Base-by-base conservation (phyloP, 768 basidiomycete genomes). In the Collybiopsis confluens region DNA sequence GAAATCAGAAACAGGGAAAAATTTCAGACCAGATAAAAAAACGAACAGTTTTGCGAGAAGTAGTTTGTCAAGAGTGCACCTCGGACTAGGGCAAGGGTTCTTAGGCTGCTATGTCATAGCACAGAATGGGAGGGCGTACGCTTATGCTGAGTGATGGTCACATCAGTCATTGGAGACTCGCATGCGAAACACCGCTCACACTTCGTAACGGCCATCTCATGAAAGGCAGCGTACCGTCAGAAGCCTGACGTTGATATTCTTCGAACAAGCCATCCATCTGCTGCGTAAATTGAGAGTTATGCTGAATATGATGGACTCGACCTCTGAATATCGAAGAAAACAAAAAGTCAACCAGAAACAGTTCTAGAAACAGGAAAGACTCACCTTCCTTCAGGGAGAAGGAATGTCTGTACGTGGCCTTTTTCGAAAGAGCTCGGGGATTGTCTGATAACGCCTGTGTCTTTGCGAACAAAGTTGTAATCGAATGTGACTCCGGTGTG, bases 21-120 rank as follows among this genome's bases (percentile, higher is more conserved):
- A 28, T 56, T 3, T 35, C 41, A 45, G 26, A 27, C 20, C 18
- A 30, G 16, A 10, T 35, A 33, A 36, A 47, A 52, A 49, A 18
- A 68, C 83, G 63, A 63, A 89, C 90, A 81, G 54, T 92, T 92
- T 58, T 92, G 90, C 13, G 90, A 91, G 61, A 92, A 92, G 61
- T 92, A 92, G 61, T 88, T 86, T 4, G 90, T 86, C 45, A 92
- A 69, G 3, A 91, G 67, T 3, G 75, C 65, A 6, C 90, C 90
- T 38, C 88, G 81, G 60, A 81, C 89, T 91, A 53, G 11, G 44
- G 20, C 21, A 53, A 56, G 38, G 52, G 6, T 9, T 54, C 37
- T 47, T 36, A 11, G 42, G 50, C 4, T 52, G 40, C n/a, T n/a
- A n/a, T n/a, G n/a, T n/a, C n/a, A n/a, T n/a, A n/a, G n/a, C n/a